Evolutionary conservation across 306 rosid genomes (phyloP), one percentile per base, ranked within the genome.

Genomic region (Cicer bijugum): DNA sequence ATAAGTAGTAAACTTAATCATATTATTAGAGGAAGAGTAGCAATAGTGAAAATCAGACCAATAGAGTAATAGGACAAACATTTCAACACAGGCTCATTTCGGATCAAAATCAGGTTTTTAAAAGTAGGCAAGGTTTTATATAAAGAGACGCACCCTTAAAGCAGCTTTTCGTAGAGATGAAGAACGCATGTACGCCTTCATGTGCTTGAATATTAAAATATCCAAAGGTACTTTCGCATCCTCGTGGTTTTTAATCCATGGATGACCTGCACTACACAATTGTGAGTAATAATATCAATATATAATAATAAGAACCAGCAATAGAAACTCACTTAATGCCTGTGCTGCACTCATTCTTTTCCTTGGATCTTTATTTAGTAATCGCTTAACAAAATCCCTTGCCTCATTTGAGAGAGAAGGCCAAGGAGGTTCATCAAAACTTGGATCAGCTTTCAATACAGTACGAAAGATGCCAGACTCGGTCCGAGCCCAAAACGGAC

Each of bases 401-500:
- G 92, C 91, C 80, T 93, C 96, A 20, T 80, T 16, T 58, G 98
- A 91, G 56, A 91, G 81, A 60, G 96, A 84, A 9, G 98, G 96
- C 98, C 98, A 93, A 45, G 98, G 98, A 57, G 83, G 85, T 80
- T 93, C 98, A 23, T 91, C 96, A 78, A 93, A 91, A 83, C 75
- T 83, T 44, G 94, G 97, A 77, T 88, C 97, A 51, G 96, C 89
- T 87, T 89, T 94, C 84, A 94, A 73, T 33, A 94, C 98, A 37
- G 95, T 79, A 43, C 90, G 93, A 78, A 94, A 94, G 58, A 93
- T 93, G 64, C 98, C 98, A 37, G 98, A 93, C 66, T 93, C 98
- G 14, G 96, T 91, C 73, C 97, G 86, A 17, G 98, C 96, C 97
- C 97, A 93, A 82, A 93, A 93, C 39, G 98, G 98, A 66, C 98